A percentile compares a stretch with the other conserved stretches of the same genome.
Evolutionary conservation across 2,329 filamentous ascomycete species (phyloP).

Genomic region (Fusarium solani-melongenae): DNA sequence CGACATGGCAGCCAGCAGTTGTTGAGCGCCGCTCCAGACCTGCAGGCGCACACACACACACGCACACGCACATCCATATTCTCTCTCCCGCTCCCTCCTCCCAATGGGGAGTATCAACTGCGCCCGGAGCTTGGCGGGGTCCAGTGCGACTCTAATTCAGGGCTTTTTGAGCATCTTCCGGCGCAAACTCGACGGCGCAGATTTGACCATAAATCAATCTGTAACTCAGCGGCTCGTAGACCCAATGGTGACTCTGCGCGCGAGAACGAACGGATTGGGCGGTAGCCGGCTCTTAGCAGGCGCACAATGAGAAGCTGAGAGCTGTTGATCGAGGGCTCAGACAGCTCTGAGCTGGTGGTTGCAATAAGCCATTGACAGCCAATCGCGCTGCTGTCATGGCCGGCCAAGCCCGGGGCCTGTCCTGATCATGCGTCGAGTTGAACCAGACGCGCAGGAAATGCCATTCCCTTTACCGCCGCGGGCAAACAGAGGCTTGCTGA

Average conservation of each 20-base stretch:
- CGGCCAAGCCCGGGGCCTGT: slow-evolving; percentile 33
- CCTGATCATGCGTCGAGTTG: slow-evolving; percentile 36
- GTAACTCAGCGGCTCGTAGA: slow-evolving; percentile 10
- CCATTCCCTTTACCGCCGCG: background rate
- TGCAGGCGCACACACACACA: slow-evolving; percentile 20
- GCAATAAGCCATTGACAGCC: slow-evolving; percentile 30
- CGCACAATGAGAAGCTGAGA: slow-evolving; percentile 18
- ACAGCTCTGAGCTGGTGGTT: slow-evolving; percentile 35
- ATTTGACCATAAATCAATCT: slow-evolving; percentile 5
- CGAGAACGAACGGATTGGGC: background rate
- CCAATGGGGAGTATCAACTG: slow-evolving; percentile 26
- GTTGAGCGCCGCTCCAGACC: slow-evolving; percentile 11
- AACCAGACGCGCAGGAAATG: slow-evolving; percentile 25
- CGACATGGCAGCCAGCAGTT: slow-evolving; percentile 27
- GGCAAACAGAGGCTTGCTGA: background rate
- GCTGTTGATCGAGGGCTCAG: slow-evolving; percentile 23
- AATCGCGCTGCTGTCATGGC: slow-evolving; percentile 35
- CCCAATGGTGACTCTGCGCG: slow-evolving; percentile 16
- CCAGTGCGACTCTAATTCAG: slow-evolving; percentile 32
- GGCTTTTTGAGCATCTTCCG: slow-evolving; percentile 21
- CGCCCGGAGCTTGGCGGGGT: slow-evolving; percentile 30
- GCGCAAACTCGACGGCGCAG: slow-evolving; percentile 25
- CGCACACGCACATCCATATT: slow-evolving; percentile 23
- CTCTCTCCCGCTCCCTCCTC: slow-evolving; percentile 9
- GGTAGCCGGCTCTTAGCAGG: slow-evolving; percentile 5